phyloP scores from a whole-genome alignment of 495 filamentous ascomycete genomes.

The Podospora anserina region DNA sequence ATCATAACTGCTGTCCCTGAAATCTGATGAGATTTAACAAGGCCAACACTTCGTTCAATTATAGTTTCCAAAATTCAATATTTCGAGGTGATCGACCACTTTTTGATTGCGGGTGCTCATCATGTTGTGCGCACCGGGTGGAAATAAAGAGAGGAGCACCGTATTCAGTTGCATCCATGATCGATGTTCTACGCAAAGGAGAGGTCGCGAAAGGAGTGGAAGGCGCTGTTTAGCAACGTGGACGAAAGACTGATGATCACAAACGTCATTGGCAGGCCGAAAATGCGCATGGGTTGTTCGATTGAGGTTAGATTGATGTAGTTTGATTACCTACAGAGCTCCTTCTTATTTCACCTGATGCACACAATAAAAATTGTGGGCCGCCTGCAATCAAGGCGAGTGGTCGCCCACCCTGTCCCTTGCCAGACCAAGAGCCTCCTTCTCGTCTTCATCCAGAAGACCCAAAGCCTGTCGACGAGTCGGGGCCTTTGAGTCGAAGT shows the following conservation, averaged over 20 bases:
- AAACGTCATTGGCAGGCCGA: constrained; percentile 14
- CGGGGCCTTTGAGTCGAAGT: constrained; percentile 56
- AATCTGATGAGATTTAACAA: no score
- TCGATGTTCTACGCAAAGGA: constrained; percentile 23
- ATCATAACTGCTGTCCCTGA: no score
- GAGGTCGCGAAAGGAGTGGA: constrained; percentile 15
- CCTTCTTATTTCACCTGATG: no score
- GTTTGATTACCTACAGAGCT: not conserved
- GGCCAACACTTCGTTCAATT: no score
- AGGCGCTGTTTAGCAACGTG: constrained; percentile 18
- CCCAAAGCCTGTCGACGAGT: constrained; percentile 60
- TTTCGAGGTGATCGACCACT: no score
- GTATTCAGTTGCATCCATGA: not conserved
- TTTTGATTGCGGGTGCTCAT: no score
- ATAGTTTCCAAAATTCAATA: no score
- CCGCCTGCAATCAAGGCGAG: not conserved
- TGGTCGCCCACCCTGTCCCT: not conserved
- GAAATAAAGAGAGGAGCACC: not conserved
- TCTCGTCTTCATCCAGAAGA: constrained; percentile 39
- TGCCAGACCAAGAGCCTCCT: constrained; percentile 13
- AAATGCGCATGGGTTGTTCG: constrained; percentile 16
- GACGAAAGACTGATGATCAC: constrained; percentile 17
- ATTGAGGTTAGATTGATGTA: constrained; percentile 17
- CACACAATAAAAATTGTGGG: no score
- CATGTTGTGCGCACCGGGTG: no score